Evolutionary conservation across 2,329 filamentous ascomycete species (phyloP).

Genomic region (Pseudogymnoascus sp.): DNA sequence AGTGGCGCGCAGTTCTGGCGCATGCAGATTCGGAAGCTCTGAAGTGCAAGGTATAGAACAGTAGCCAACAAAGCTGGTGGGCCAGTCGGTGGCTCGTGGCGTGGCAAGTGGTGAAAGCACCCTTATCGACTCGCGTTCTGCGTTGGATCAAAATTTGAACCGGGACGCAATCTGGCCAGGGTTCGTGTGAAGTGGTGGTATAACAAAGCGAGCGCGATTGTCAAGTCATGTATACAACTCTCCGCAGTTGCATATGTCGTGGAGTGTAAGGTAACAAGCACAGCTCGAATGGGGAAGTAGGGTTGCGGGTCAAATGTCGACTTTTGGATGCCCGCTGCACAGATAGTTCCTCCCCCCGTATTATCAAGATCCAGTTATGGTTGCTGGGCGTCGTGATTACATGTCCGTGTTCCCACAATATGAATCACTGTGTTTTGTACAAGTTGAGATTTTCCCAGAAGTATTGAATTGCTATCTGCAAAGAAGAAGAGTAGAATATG

Average conservation of each 20-base stretch:
- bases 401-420: conserved; percentile 6
- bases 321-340: not conserved
- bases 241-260: conserved; percentile 6
- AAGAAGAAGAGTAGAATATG: conserved; percentile 1
- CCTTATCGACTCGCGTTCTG: not conserved
- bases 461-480: conserved; percentile 7
- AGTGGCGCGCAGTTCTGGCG: not conserved
- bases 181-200: not conserved
- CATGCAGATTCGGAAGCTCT: not conserved
- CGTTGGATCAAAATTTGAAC: not conserved
- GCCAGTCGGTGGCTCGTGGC: not conserved
- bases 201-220: not conserved
- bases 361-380: not conserved
- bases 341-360: conserved; percentile 7
- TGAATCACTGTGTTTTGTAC: conserved; percentile 2
- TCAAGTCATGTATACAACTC: not conserved
- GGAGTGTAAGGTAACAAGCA: conserved; percentile 3
- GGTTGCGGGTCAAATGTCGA: conserved; percentile 6
- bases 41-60: not conserved
- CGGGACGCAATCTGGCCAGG: not conserved
- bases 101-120: not conserved
- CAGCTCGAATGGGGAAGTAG: conserved; percentile 2
- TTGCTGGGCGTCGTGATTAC: not conserved
- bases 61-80: not conserved
- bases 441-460: not conserved